These are phyloP conservation scores for Ochetophila trinervis DNA, from an alignment of 306 rosid genomes.

Conservation along the genomic window DNA sequence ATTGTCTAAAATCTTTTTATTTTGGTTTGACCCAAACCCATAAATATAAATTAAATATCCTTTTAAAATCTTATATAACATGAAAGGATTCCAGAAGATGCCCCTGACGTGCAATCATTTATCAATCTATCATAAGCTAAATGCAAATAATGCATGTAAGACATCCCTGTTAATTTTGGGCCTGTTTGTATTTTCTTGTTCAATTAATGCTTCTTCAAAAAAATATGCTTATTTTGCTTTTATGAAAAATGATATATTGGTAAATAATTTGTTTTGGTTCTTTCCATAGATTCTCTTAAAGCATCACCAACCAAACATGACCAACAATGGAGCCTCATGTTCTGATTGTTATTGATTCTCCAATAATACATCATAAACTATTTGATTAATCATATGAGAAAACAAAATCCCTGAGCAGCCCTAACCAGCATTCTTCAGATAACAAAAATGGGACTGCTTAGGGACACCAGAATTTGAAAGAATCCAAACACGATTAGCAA, in stretches of 20 bases:
- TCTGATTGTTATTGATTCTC: not conserved
- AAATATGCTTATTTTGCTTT: no score
- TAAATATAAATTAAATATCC: not conserved
- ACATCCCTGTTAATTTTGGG: no score
- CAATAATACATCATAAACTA: not conserved
- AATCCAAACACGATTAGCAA: not conserved
- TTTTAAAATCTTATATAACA: not conserved
- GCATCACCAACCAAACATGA: no score
- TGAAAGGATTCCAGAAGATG: not conserved
- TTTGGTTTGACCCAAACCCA: constrained; percentile 3
- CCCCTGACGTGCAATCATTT: not conserved
- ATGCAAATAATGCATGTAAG: not conserved
- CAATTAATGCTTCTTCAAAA: no score
- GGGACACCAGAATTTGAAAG: no score
- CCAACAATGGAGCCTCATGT: not conserved
- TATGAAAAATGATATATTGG: no score
- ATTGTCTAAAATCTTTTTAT: constrained; percentile 25
- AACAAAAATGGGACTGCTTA: not conserved
- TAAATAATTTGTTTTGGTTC: not conserved
- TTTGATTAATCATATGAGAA: no score
- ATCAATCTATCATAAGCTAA: not conserved
- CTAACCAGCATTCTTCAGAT: not conserved
- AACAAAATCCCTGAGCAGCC: not conserved
- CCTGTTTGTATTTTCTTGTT: no score
- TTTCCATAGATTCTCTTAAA: no score